Evolutionary conservation across 768 basidiomycete species (phyloP), one percentile per base, ranked within the genome.

Genomic region (Suillus lakei): DNA sequence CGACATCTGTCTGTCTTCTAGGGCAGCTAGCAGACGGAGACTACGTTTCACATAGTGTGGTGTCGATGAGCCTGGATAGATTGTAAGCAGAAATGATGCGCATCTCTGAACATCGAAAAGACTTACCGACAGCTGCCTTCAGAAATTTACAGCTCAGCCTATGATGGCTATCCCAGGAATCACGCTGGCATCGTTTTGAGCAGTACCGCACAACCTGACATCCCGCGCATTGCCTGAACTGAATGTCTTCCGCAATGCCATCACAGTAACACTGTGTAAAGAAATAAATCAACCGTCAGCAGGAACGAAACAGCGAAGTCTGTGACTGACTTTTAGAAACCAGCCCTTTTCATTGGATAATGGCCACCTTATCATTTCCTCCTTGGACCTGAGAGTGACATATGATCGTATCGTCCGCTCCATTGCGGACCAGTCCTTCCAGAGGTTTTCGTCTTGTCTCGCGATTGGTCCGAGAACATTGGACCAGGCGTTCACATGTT

Each of bases 201-300:
- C 58, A 59, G 18, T 59, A 59, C 6, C 58, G 39, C 7, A 41
- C 58, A 26, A 59, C 58, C 21, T 59, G 26, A 30, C 58, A 59
- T 21, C 58, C 39, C 18, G 39, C 58, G 13, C 58, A 59, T 59
- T 41, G 58, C 39, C 26, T 21, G 16, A 59, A 39, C 18, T 30
- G 38, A 30, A 21, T 4, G 18, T 13, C 39, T 41, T 28, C 18
- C 5, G 28, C 12, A 21, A 18, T 59, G 5, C 18, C 38, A 30
- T 16, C 5, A 10, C 36, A 39, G 12, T 13, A 12, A 30, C 39
- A 41, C 58, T 59, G 10, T 28, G 23, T 58, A 12, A 9, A 26
- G 10, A 21, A 4, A 0, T 0, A 10, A 26, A 2, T 26, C 21
- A 30, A 10, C 28, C 9, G 10, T 59, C 38, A 28, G 5, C 18